A percentile compares a stretch with the other conserved stretches of the same genome.
Evolutionary conservation across 192 early-diverging fungal genomes (phyloP).

Genomic region (Coemansia sp.): DNA sequence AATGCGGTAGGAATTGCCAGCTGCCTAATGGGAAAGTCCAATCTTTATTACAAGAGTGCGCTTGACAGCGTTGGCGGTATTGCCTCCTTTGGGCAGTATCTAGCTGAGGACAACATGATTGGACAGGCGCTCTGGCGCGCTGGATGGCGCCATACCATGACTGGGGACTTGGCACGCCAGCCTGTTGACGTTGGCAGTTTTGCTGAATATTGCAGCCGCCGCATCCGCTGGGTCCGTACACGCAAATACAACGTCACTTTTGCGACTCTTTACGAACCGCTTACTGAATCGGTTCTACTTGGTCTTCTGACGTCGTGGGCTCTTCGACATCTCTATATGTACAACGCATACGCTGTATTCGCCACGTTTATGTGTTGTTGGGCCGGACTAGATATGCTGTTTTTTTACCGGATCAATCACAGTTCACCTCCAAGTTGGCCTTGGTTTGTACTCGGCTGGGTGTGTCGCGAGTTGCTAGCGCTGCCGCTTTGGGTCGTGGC

Average conservation of each 20-base stretch:
- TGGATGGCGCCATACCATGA: conserved; percentile 81
- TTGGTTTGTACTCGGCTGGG: conserved; percentile 73
- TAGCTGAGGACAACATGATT: conserved; percentile 96
- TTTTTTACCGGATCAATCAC: conserved; percentile 51
- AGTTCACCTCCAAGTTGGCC: conserved; percentile 40
- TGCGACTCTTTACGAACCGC: conserved; percentile 90
- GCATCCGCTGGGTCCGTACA: conserved; percentile 91
- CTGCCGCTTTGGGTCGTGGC: conserved; percentile 83
- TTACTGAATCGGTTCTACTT: conserved; percentile 83
- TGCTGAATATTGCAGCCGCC: conserved; percentile 78
- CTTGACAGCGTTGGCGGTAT: conserved; percentile 81
- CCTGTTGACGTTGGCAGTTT: conserved; percentile 70
- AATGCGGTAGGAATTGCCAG: conserved; percentile 81
- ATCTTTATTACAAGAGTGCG: conserved; percentile 82
- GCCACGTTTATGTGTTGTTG: conserved; percentile 54
- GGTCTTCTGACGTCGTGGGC: conserved; percentile 73
- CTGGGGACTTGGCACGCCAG: conserved; percentile 85
- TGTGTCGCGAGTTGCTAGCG: conserved; percentile 75
- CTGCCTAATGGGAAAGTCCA: conserved; percentile 94
- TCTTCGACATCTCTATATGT: conserved; percentile 58
- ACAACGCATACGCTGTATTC: conserved; percentile 47
- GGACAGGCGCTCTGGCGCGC: conserved; percentile 79
- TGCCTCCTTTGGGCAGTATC: conserved; percentile 81
- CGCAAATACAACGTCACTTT: conserved; percentile 89
- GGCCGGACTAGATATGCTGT: conserved; percentile 63